phyloP scores from a whole-genome alignment of 495 filamentous ascomycete genomes.

The Rostrohypoxylon terebratum region DNA sequence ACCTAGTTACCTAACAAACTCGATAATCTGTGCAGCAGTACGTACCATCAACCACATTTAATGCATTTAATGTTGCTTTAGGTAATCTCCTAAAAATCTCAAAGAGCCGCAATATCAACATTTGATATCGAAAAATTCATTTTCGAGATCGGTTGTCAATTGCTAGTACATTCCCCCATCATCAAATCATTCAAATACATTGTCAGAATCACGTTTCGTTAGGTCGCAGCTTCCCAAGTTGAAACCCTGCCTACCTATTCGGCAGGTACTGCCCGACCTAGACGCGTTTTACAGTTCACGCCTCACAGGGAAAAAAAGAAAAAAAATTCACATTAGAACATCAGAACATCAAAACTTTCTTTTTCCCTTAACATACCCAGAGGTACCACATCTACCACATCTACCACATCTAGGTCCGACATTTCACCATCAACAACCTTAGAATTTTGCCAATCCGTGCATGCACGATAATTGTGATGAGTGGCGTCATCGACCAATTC shows the following conservation, averaged over 20 bases:
- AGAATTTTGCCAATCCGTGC: neutral
- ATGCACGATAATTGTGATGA: constrained; percentile 26
- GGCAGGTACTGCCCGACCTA: neutral
- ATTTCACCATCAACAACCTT: neutral
- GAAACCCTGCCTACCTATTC: neutral
- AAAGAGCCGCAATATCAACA: constrained; percentile 40
- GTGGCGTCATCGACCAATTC: constrained; percentile 4
- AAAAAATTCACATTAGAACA: neutral
- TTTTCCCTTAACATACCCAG: neutral
- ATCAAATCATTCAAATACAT: neutral
- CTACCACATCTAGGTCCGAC: neutral
- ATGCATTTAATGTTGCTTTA: neutral
- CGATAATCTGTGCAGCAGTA: neutral
- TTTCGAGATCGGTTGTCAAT: neutral
- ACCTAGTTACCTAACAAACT: neutral
- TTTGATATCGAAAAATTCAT: constrained; percentile 4
- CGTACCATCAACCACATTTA: neutral
- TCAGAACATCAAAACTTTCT: neutral
- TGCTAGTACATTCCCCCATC: neutral
- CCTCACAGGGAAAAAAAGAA: neutral
- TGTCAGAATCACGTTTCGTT: neutral
- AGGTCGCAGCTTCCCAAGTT: neutral
- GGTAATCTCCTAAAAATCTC: constrained; percentile 6
- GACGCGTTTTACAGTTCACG: neutral
- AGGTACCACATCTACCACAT: neutral